Evolutionary conservation across 176 grass and related monocot species (phyloP), one percentile per base, ranked within the genome.

Genomic region (Phyllostachys edulis): DNA sequence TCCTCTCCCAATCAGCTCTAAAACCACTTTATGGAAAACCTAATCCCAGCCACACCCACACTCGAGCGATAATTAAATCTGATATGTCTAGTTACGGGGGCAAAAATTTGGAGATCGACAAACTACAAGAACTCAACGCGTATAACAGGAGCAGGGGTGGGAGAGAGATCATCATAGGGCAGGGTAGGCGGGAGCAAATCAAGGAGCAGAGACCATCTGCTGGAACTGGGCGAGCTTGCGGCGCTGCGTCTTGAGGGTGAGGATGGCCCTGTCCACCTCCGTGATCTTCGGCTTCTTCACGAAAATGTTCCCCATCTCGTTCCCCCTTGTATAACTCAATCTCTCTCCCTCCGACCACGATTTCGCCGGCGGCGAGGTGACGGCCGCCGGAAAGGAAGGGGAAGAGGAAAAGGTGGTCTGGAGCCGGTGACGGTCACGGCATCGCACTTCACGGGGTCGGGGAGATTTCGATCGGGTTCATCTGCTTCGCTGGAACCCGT

Each of bases 241-340:
- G 70, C 93, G 96, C 86, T 96, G 93, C 49, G 96, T 99, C 82
- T 91, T 99, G 90, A 99, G 96, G 78, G 89, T 79, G 74, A 99
- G 86, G 87, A 99, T 99, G 51, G 96, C 93, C 76, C 88, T 90
- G 89, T 99, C 96, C 9, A 99, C 96, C 21, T 99, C 96, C 39
- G 96, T 96, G 84, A 99, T 90, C 88, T 99, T 99, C 23, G 91
- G 93, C 82, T 99, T 96, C 96, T 99, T 99, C 91, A 87, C 90
- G 86, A 99, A 96, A 26, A 99, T 71, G 90, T 99, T 99, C 86
- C 96, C 96, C 96, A 99, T 99, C 78, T 81, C 27, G 24, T 1
- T 7, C 4, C 23, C 3, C 23, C 60, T 59, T 16, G 60, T 5
- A 5, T 63, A 27, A 4, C 52, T 3, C 56, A 2, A 6, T 46